Percentiles rank a stretch among this genome's conserved stretches.
phyloP scores from a whole-genome alignment of 2,329 filamentous ascomycete genomes.

The Polytolypa hystricis region DNA sequence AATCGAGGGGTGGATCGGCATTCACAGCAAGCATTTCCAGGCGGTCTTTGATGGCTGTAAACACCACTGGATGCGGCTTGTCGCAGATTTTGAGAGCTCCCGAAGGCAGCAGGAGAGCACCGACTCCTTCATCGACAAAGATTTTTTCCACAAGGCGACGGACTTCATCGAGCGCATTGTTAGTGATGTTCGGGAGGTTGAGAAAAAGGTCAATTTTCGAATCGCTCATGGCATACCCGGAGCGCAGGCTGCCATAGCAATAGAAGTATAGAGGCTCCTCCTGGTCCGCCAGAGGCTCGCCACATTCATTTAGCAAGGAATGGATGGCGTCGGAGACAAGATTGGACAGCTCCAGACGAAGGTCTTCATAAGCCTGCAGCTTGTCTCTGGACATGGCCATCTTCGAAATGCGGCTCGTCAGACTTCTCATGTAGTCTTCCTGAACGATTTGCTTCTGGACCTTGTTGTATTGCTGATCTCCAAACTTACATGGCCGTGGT shows the following conservation, averaged over 20 bases:
- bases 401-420: slow-evolving; percentile 1
- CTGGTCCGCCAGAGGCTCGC: too few relatives aligned
- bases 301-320: slow-evolving; percentile 1
- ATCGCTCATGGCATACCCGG: slow-evolving; percentile 76
- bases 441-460: slow-evolving; percentile 1
- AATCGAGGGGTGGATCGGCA: too few relatives aligned
- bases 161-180: slow-evolving; percentile 49
- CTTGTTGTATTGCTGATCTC: background rate
- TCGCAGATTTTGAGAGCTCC: slow-evolving; percentile 42
- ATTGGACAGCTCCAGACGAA: slow-evolving; percentile 4
- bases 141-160: slow-evolving; percentile 66
- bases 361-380: slow-evolving; percentile 4
- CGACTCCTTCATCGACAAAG: slow-evolving; percentile 59
- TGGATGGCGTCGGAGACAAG: slow-evolving; percentile 3
- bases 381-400: slow-evolving; percentile 4
- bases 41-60: too few relatives aligned
- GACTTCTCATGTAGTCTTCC: slow-evolving; percentile 6
- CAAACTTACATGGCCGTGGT: background rate
- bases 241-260: slow-evolving; percentile 70
- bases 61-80: too few relatives aligned
- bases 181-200: slow-evolving; percentile 40
- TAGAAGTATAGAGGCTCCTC: slow-evolving; percentile 33
- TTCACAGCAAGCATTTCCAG: too few relatives aligned
- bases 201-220: slow-evolving; percentile 72
- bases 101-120: too few relatives aligned